phyloP scores from a whole-genome alignment of 108 stramenopile species.

The Conticribra guillardii region DNA sequence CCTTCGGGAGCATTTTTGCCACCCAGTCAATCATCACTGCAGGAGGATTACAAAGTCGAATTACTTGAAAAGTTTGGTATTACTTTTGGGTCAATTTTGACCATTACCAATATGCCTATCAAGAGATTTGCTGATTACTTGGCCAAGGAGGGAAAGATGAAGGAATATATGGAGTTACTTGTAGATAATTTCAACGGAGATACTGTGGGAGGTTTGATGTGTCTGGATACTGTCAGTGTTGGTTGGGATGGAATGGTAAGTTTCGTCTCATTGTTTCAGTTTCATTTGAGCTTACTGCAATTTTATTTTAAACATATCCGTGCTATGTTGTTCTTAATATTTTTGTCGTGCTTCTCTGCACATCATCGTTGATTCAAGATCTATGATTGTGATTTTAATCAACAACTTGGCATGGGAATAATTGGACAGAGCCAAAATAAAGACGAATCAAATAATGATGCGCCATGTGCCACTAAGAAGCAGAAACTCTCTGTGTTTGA shows the following conservation, averaged over 20 bases:
- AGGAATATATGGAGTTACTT: slow-evolving; percentile 97
- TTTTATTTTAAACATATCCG: too few species aligned
- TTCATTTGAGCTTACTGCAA: too few species aligned
- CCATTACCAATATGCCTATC: slow-evolving; percentile 99
- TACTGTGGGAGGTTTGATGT: slow-evolving; percentile 86
- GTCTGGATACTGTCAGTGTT: slow-evolving; percentile 81
- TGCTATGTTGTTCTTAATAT: too few species aligned
- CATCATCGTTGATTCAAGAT: slow-evolving; percentile 23
- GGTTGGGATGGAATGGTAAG: slow-evolving; percentile 68
- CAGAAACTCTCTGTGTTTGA: slow-evolving; percentile 81
- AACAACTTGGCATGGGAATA: slow-evolving; percentile 91
- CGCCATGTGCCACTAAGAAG: slow-evolving; percentile 36
- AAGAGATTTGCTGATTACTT: slow-evolving; percentile 97
- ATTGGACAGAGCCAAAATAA: slow-evolving; percentile 40
- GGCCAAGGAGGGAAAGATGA: slow-evolving; percentile 84
- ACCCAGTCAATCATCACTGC: slow-evolving; percentile 77
- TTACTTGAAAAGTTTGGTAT: slow-evolving; percentile 92
- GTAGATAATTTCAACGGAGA: slow-evolving; percentile 92
- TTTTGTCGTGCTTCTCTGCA: too few species aligned
- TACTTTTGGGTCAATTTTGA: slow-evolving; percentile 87
- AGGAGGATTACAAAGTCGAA: slow-evolving; percentile 88
- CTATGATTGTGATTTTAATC: slow-evolving; percentile 99
- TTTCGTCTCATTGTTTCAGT: neutral
- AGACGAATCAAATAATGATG: slow-evolving; percentile 21
- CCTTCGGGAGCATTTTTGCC: slow-evolving; percentile 96